Percentiles rank a stretch among this genome's conserved stretches.
Conservation (phyloP, 345 rosid genomes). For the Ceriops zippeliana region DNA sequence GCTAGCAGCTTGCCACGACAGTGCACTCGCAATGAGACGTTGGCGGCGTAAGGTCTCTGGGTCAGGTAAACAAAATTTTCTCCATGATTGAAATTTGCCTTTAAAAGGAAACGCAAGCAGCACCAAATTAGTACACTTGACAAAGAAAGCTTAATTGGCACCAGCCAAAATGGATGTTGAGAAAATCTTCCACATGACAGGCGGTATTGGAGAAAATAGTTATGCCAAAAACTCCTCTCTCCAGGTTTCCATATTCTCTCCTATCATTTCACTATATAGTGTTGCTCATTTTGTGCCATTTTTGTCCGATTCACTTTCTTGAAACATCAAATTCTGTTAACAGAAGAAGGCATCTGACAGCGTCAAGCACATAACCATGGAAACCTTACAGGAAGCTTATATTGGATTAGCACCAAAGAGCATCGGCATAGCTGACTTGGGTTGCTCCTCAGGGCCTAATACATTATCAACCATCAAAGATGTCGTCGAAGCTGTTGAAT, state of each 20-base stretch:
- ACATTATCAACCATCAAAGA: conserved; percentile 45
- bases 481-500: conserved; percentile 37
- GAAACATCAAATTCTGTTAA: neutral
- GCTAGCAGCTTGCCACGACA: neutral
- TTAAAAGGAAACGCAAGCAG: conserved; percentile 3
- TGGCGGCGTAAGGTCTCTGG: neutral
- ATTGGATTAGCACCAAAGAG: conserved; percentile 28
- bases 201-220: conserved; percentile 63
- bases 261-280: neutral
- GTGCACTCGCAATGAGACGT: neutral
- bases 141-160: too few relatives aligned
- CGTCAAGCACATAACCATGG: conserved; percentile 60
- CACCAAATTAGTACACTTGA: neutral
- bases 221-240: conserved; percentile 64
- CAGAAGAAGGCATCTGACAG: conserved; percentile 70
- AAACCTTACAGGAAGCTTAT: conserved; percentile 49
- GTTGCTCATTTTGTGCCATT: neutral
- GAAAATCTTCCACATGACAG: conserved; percentile 39
- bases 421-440: conserved; percentile 52
- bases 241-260: conserved; percentile 40
- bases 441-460: conserved; percentile 55
- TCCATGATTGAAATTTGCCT: conserved; percentile 14
- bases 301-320: neutral
- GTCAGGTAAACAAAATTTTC: neutral
- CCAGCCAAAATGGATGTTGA: conserved; percentile 30